Evolutionary conservation across 2,329 filamentous ascomycete genomes (phyloP), one percentile per base, ranked within the genome.

Genomic region (Cladophialophora immunda): DNA sequence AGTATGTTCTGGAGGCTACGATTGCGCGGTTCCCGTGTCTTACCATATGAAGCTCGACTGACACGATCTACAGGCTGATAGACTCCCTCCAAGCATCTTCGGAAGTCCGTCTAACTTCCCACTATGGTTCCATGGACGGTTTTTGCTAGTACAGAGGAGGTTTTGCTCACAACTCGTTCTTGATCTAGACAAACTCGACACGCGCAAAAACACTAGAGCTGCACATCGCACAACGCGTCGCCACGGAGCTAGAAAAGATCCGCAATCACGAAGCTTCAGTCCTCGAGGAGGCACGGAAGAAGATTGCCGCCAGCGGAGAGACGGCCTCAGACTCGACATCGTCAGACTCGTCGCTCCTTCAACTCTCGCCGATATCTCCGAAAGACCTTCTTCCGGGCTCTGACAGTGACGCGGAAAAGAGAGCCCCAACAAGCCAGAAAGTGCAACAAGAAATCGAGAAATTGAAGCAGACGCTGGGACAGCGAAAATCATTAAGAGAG

Each of bases 151-250:
- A 7, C 54, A 15, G 34, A 32, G 36, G 34, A 52, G n/a, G 29
- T 54, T 25, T 59, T 67, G 30, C 66, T 65, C 27, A 67, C 64
- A 22, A 13, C n/a, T 1, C 17, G 38, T 61, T 32, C 56, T 27
- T 29, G n/a, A 59, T 32, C 66, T 77, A 98, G 94, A 94, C 91
- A 81, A 94, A 98, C 82, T 89, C 90, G 67, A 94, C 93, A 71
- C 93, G 94, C 77, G 86, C 90, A 75, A 92, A 92, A 81, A 85
- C 90, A 76, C 83, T 93, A 79, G 94, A 98, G 82, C 88, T 95
- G 70, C 90, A 94, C 75, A 90, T 97, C 79, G 94, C 97, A 83
- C 83, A 88, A 77, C 94, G 94, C 80, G 92, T 97, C 68, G 88
- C 90, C 75, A 85, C 89, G 75, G 94, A 97, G 82, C 92, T 98